Evolutionary conservation across 225 moss, liverwort and hornwort species (phyloP).

Genomic region (Rhytidiadelphus loreus): DNA sequence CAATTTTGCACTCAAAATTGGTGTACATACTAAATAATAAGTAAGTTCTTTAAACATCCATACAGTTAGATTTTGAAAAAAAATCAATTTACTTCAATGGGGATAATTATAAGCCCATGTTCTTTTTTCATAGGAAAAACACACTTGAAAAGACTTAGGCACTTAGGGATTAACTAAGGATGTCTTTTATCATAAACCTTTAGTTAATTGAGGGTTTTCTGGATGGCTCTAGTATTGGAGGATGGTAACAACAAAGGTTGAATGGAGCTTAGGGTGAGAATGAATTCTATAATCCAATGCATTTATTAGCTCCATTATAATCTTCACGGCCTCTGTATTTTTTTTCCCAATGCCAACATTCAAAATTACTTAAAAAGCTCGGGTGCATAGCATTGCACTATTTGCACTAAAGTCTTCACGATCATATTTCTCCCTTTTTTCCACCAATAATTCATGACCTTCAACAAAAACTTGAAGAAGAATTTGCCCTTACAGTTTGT

Average conservation of each 20-base stretch:
- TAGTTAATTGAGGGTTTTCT: neutral
- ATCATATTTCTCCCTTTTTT: neutral
- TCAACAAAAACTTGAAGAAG: neutral
- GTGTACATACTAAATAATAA: too few relatives aligned
- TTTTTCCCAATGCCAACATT: rapidly evolving
- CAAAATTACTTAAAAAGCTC: neutral
- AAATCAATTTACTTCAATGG: too few relatives aligned
- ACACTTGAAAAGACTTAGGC: too few relatives aligned
- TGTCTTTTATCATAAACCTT: neutral
- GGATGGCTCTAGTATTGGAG: rapidly evolving
- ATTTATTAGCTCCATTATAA: rapidly evolving
- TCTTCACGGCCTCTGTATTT: neutral
- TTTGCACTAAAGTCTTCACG: neutral
- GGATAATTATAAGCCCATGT: too few relatives aligned
- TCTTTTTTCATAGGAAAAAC: too few relatives aligned
- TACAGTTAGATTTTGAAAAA: too few relatives aligned
- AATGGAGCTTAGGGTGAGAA: neutral
- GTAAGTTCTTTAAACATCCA: too few relatives aligned
- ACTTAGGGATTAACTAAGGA: neutral
- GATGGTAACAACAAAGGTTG: neutral
- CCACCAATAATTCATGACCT: neutral
- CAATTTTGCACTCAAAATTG: too few relatives aligned
- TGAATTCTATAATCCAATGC: neutral
- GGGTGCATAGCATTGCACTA: neutral
- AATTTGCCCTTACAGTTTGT: neutral